A percentile compares a stretch with the other conserved stretches of the same genome.
phyloP scores from a whole-genome alignment of 192 early-diverging fungal genomes.

The Umbelopsis sp. region DNA sequence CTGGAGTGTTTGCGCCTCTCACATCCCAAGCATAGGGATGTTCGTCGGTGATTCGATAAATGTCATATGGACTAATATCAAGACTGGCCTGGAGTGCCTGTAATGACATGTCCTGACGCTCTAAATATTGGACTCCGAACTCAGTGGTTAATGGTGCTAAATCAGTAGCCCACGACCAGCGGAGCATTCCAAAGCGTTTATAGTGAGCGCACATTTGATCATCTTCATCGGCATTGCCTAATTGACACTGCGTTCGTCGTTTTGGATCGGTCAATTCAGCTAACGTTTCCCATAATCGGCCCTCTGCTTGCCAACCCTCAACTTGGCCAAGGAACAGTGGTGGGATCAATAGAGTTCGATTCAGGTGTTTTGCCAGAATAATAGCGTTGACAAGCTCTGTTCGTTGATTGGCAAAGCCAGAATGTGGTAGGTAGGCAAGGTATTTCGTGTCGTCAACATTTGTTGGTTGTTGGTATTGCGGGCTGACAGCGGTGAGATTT shows the following conservation, averaged over 20 bases:
- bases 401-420: constrained; percentile 54
- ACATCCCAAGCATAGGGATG: constrained; percentile 14
- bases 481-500: neutral
- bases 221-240: neutral
- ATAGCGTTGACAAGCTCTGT: constrained; percentile 47
- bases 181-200: constrained; percentile 5
- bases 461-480: neutral
- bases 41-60: neutral
- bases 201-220: neutral
- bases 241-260: neutral
- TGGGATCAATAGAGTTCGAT: constrained; percentile 49
- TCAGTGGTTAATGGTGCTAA: neutral
- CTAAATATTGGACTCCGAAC: constrained; percentile 5
- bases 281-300: constrained; percentile 2
- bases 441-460: constrained; percentile 30
- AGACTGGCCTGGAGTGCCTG: neutral
- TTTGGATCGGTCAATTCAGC: neutral
- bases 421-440: constrained; percentile 48
- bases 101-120: constrained; percentile 10
- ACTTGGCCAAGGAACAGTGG: constrained; percentile 39
- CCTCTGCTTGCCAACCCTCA: constrained; percentile 21
- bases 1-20: neutral
- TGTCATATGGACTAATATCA: neutral
- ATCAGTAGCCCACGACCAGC: constrained; percentile 12
- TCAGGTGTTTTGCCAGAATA: constrained; percentile 38